phyloP scores from a whole-genome alignment of 2,329 filamentous ascomycete genomes.

The Penicillium sp. region DNA sequence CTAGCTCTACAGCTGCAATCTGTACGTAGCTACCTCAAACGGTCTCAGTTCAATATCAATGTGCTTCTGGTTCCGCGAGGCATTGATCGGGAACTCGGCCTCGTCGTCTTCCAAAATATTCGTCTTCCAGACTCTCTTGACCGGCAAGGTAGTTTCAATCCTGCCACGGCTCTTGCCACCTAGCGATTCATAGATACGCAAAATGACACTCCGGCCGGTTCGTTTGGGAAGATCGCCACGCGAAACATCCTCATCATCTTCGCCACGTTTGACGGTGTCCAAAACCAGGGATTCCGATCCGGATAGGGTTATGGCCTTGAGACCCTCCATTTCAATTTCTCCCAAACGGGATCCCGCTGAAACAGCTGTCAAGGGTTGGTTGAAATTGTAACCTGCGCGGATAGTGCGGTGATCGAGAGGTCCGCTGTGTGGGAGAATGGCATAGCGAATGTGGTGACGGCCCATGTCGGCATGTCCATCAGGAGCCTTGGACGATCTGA shows the following conservation, averaged over 20 bases:
- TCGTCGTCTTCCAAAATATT: slow-evolving; percentile 87
- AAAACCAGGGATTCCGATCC: slow-evolving; percentile 68
- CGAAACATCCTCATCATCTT: slow-evolving; percentile 70
- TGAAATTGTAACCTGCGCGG: slow-evolving; percentile 83
- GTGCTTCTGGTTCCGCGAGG: slow-evolving; percentile 24
- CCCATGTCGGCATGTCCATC: slow-evolving; percentile 96
- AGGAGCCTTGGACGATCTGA: slow-evolving; percentile 85
- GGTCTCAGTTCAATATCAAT: slow-evolving; percentile 66
- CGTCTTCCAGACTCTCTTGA: slow-evolving; percentile 75
- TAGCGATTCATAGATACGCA: slow-evolving; percentile 83
- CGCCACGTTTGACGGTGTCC: slow-evolving; percentile 90
- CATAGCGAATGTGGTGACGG: slow-evolving; percentile 79
- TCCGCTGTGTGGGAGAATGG: slow-evolving; percentile 80
- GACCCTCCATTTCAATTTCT: slow-evolving; percentile 21
- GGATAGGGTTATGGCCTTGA: slow-evolving; percentile 62
- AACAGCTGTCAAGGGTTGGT: slow-evolving; percentile 65
- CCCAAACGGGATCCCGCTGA: slow-evolving; percentile 34
- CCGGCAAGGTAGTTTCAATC: slow-evolving; percentile 63
- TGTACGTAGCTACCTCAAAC: slow-evolving; percentile 82
- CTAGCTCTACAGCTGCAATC: slow-evolving; percentile 52
- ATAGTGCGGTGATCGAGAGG: slow-evolving; percentile 69
- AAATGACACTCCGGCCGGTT: slow-evolving; percentile 71
- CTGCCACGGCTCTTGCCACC: slow-evolving; percentile 74
- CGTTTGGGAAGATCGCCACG: slow-evolving; percentile 59
- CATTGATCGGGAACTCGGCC: slow-evolving; percentile 56